These are phyloP conservation scores for Noccaea bulbosa DNA, from an alignment of 345 rosid species.

Conservation along the genomic window DNA sequence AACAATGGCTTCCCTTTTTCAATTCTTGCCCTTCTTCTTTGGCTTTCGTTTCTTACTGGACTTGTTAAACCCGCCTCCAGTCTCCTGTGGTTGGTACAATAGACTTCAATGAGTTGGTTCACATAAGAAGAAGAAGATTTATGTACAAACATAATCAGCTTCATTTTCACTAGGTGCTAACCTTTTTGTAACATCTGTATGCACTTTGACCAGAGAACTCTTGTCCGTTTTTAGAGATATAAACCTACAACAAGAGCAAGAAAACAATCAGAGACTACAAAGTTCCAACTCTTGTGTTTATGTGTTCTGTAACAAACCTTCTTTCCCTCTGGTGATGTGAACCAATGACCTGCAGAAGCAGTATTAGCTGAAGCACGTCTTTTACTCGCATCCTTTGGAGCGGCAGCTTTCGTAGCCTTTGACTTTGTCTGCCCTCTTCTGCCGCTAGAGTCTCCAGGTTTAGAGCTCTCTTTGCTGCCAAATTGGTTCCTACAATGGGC, in stretches of 20 bases:
- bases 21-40: slow-evolving; percentile 43
- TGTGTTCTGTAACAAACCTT: slow-evolving; percentile 50
- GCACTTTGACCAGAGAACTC: slow-evolving; percentile 83
- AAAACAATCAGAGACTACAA: slow-evolving; percentile 1
- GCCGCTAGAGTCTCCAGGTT: slow-evolving; percentile 42
- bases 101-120: slow-evolving; percentile 1
- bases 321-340: slow-evolving; percentile 75
- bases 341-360: slow-evolving; percentile 60
- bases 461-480: slow-evolving; percentile 57
- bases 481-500: slow-evolving; percentile 72
- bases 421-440: slow-evolving; percentile 55
- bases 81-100: slow-evolving; percentile 52
- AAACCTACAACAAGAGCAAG: slow-evolving; percentile 60
- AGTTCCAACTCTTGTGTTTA: slow-evolving; percentile 10
- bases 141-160: not conserved
- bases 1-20: not conserved
- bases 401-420: slow-evolving; percentile 7
- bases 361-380: slow-evolving; percentile 65
- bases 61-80: slow-evolving; percentile 49
- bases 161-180: slow-evolving; percentile 35
- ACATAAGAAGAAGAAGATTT: not conserved
- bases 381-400: slow-evolving; percentile 81
- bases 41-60: slow-evolving; percentile 47
- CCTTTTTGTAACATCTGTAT: slow-evolving; percentile 81
- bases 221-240: slow-evolving; percentile 65